Evolutionary conservation across 371 early-diverging fungal genomes (phyloP), one percentile per base, ranked within the genome.

Genomic region (Globomyces sp.): DNA sequence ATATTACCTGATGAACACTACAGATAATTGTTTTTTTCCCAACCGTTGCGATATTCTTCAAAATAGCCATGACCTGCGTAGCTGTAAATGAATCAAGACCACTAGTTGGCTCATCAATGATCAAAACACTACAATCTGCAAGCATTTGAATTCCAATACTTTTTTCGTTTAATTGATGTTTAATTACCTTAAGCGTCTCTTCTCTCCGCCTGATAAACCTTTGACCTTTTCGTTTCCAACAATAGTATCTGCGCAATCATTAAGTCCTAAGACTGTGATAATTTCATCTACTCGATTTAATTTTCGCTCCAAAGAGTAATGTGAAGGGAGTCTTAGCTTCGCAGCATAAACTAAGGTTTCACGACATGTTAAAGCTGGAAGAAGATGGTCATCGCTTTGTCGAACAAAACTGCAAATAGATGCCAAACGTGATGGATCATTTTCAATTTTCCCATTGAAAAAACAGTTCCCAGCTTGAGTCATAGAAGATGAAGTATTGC

Each of bases 51-150:
- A 53, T 36, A 5, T 47, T 9, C 2, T 51, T 37, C 36, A 52
- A 43, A 4, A 43, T 36, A 6, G 39, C 60, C 57, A 36, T 44
- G 40, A 55, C 50, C 43, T 65, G 51, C 6, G 57, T 36, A 8
- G 57, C 41, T 37, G 24, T 45, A n/a, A 71, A 76, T 24, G 83
- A 67, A 70, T 96, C 97, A 41, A 98, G 76, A 0, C 95, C 94
- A 1, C 89, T 87, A 0, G 95, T 95, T 0, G 95, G 93, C 69
- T 95, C 95, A 72, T 95, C 95, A 59, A 98, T 76, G 76, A 94
- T 95, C 47, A 96, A 69, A n/a, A 87, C 71, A 55, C 78, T 74
- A 34, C 90, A 90, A 50, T 80, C 80, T 34, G 87, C 82, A 5
- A 89, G 85, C 3, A 92, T 78, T 70, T 91, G 90, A 83, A 91